These are phyloP conservation scores for Mortierella claussenii DNA, from an alignment of 192 early-diverging fungal genomes.

Conservation along the genomic window DNA sequence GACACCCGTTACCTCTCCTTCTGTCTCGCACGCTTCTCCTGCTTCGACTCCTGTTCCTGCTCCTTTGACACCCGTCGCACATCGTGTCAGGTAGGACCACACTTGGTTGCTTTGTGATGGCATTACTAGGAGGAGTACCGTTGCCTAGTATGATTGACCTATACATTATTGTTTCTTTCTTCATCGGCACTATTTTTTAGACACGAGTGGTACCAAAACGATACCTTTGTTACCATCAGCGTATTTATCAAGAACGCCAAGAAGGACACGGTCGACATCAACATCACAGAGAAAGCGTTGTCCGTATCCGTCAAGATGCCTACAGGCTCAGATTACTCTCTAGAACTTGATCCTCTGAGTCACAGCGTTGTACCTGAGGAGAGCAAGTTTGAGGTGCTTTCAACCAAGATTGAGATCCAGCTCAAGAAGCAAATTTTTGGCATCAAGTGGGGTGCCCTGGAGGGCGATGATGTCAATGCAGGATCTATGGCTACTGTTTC, in stretches of 20 bases:
- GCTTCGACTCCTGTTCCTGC: slow-evolving; percentile 27
- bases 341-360: slow-evolving; percentile 91
- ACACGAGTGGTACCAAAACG: slow-evolving; percentile 99
- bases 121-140: not conserved
- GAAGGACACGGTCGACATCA: slow-evolving; percentile 74
- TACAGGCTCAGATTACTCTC: slow-evolving; percentile 83
- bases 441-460: slow-evolving; percentile 86
- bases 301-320: slow-evolving; percentile 88
- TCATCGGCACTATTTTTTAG: slow-evolving; percentile 57
- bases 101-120: not conserved
- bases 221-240: slow-evolving; percentile 83
- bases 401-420: slow-evolving; percentile 94
- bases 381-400: slow-evolving; percentile 79
- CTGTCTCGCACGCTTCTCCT: too few relatives aligned
- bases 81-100: slow-evolving; percentile 33
- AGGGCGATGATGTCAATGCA: slow-evolving; percentile 69
- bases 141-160: not conserved
- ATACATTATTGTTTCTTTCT: not conserved
- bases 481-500: slow-evolving; percentile 56
- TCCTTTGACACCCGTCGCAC: slow-evolving; percentile 26
- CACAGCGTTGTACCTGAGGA: slow-evolving; percentile 79
- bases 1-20: too few relatives aligned
- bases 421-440: slow-evolving; percentile 83
- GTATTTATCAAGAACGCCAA: slow-evolving; percentile 92
- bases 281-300: slow-evolving; percentile 67